Evolutionary conservation across 352 stramenopile species (phyloP), one percentile per base, ranked within the genome.

Genomic region (Phytophthora idaei): DNA sequence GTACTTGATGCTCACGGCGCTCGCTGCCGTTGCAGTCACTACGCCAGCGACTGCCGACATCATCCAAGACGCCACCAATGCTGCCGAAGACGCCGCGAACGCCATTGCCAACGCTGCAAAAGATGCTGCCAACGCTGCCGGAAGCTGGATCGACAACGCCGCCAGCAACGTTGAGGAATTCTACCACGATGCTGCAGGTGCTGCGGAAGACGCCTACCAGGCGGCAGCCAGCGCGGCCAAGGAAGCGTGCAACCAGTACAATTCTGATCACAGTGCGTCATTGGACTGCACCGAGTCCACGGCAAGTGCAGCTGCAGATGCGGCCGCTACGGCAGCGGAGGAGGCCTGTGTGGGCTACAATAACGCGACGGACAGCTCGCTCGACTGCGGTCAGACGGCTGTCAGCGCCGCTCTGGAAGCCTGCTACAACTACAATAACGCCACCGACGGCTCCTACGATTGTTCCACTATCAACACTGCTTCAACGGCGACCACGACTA

Each of bases 341-440:
- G 58, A 68, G 36, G 58, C 58, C 45, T 72, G 64, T 5, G 12
- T 36, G 3, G 42, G 46, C 17, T 72, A 72, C 37, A 72, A 72
- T 46, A 68, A 64, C 25, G 64, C 34, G 4, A 72, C 64, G 9
- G 58, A 56, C 25, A 68, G 51, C 52, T 72, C 64, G 25, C 45
- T 72, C 15, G 58, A 72, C 51, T 72, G 64, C 45, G 44, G 44
- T 8, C 57, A 72, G 55, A 49, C 42, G 3, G 64, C 58, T n/a
- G 64, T 58, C 27, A 68, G 46, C 28, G 64, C 58, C 14, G 64
- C 64, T 10, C 1, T 57, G 31, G 58, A 72, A 14, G 58, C 58
- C 28, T 72, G 64, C 52, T 64, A 72, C 51, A 63, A 21, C n/a
- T 44, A 72, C 47, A 72, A 72, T 41, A 68, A 72, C 29, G 64